Conservation (phyloP, 2,329 filamentous ascomycete genomes). For the Elsinoe arachidis region DNA sequence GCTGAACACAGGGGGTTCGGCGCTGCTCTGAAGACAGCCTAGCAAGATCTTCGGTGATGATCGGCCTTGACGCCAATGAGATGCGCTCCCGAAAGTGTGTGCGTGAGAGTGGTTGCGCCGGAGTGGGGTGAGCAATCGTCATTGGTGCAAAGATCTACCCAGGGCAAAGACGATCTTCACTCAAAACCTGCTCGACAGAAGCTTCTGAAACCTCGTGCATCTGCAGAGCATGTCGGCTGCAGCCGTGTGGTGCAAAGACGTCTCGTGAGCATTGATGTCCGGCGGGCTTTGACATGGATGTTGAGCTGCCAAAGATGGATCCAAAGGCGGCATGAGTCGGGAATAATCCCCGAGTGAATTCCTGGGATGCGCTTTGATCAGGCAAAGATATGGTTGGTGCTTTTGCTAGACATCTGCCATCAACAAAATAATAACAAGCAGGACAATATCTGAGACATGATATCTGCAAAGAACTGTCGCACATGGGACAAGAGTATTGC, state of each 20-base stretch:
- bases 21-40: neutral
- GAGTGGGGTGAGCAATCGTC: neutral
- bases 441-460: neutral
- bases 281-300: constrained; percentile 1
- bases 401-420: neutral
- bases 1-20: neutral
- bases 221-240: neutral
- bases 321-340: neutral
- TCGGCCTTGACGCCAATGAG: neutral
- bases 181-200: constrained; percentile 1
- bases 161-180: constrained; percentile 4
- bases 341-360: neutral
- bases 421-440: neutral
- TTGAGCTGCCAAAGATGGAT: neutral
- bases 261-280: neutral
- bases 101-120: neutral
- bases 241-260: constrained; percentile 3
- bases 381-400: neutral
- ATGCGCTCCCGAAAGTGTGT: neutral
- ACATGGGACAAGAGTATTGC: neutral
- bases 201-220: constrained; percentile 5
- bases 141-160: constrained; percentile 10
- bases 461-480: neutral
- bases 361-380: neutral
- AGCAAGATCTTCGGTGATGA: neutral